A percentile compares a stretch with the other conserved stretches of the same genome.
Evolutionary conservation across 2,329 filamentous ascomycete species (phyloP).

Genomic region (Fusarium sterilihyphosum): DNA sequence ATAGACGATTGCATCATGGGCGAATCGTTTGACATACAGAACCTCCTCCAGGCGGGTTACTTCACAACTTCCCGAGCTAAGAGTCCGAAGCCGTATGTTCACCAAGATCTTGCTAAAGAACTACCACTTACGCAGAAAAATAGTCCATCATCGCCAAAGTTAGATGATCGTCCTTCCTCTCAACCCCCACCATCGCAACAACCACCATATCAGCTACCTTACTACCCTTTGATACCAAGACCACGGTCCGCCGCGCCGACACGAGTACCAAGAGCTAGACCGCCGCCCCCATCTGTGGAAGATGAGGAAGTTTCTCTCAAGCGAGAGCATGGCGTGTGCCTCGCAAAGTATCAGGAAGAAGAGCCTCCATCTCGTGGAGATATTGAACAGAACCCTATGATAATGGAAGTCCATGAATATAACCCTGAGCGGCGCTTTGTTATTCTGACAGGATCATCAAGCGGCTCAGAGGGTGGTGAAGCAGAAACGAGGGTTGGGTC

Average conservation of each 20-base stretch:
- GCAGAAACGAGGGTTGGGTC: constrained; percentile 36
- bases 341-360: constrained; percentile 53
- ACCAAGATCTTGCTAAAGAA: background rate
- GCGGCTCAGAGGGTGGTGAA: constrained; percentile 39
- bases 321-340: constrained; percentile 63
- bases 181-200: constrained; percentile 23
- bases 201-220: constrained; percentile 29
- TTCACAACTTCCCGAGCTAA: constrained; percentile 59
- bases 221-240: constrained; percentile 30
- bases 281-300: constrained; percentile 74
- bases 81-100: constrained; percentile 44
- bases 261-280: constrained; percentile 51
- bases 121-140: constrained; percentile 21
- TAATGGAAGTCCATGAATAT: constrained; percentile 69
- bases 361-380: constrained; percentile 70
- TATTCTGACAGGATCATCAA: constrained; percentile 56
- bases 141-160: constrained; percentile 32
- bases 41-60: constrained; percentile 60
- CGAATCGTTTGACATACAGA: constrained; percentile 56
- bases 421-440: constrained; percentile 75
- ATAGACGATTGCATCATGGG: constrained; percentile 51
- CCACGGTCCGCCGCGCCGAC: constrained; percentile 22
- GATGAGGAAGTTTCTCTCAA: constrained; percentile 72
- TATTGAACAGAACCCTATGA: constrained; percentile 73
- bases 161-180: constrained; percentile 30